Percentiles rank a stretch among this genome's conserved stretches.
Conservation (phyloP, 2,329 filamentous ascomycete species). For the Alternaria sp. region DNA sequence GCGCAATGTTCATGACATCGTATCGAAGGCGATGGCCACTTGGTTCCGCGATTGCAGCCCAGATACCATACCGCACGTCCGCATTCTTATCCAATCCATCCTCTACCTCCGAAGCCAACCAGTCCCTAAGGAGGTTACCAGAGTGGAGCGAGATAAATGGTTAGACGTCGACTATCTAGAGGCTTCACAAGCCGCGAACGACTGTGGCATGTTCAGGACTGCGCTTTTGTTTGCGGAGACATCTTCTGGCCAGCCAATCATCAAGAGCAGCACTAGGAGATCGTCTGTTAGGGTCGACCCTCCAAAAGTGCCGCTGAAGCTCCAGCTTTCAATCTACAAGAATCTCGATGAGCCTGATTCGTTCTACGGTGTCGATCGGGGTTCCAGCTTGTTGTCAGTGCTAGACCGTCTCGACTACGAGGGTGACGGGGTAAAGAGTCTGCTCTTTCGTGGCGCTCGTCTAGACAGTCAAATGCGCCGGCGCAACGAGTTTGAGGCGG, state of each 20-base stretch:
- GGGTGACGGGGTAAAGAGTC: conserved; percentile 80
- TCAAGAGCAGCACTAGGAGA: conserved; percentile 65
- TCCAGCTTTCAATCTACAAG: conserved; percentile 83
- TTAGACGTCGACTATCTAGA: conserved; percentile 78
- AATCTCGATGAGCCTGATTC: conserved; percentile 95
- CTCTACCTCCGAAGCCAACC: conserved; percentile 87
- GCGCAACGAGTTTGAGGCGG: conserved; percentile 59
- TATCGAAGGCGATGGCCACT: conserved; percentile 70
- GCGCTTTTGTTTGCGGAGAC: conserved; percentile 85
- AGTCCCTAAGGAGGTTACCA: conserved; percentile 75
- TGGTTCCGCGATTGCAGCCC: conserved; percentile 64
- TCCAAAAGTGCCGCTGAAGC: conserved; percentile 61
- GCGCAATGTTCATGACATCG: conserved; percentile 58
- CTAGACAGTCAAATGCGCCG: conserved; percentile 83
- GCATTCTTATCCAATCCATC: conserved; percentile 77
- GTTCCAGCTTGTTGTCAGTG: conserved; percentile 76
- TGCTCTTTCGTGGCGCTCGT: conserved; percentile 89
- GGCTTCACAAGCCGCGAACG: conserved; percentile 73
- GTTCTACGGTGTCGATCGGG: conserved; percentile 88
- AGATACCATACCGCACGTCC: conserved; percentile 66
- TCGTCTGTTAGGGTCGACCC: conserved; percentile 62
- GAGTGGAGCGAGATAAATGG: conserved; percentile 81
- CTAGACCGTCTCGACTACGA: conserved; percentile 88
- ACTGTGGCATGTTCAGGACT: conserved; percentile 85
- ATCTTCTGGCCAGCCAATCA: conserved; percentile 59